Base-by-base conservation (phyloP, 106 monocot species). In the Gastrodia elata region DNA sequence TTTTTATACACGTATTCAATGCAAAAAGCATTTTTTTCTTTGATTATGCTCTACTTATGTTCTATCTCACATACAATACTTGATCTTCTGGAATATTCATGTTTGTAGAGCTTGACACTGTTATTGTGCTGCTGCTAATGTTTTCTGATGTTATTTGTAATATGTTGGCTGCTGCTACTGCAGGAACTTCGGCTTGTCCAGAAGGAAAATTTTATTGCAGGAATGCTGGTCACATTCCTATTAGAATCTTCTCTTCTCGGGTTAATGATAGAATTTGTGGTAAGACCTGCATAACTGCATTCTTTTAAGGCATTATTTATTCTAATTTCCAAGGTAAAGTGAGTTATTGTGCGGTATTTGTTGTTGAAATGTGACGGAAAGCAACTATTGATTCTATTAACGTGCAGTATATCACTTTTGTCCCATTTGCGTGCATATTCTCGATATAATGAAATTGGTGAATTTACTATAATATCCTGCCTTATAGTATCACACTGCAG, bases 231-330 rank as follows among this genome's bases (percentile, higher is more conserved):
- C 98, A 99, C 56, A 61, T 68, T 65, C 88, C 98, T 2, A 24
- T 84, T 43, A 71, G 70, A 10, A 82, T 99, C 46, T 99, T 89
- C 74, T 93, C 98, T 28, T 99, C 98, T 15, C 79, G 98, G 70
- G 93, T 99, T 41, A 99, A 99, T 79, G 98, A 99, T 80, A 93
- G 93, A 18, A 87, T 99, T 40, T 99, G 98, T 13, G 98, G 98
- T 99, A 87, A 75, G 86, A 38, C 68, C 4, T 70, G 38, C 38
- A 34, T 39, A 11, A 38, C n/a, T 20, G 56, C 18, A 28, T 11
- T 64, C 28, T 27, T 41, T 64, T 65, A 61, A 67, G 61, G 59
- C 59, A 38, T 14, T 74, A 3, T 26, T 24, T 74, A 39, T 38
- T 16, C 59, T 39, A 61, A 30, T 10, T 61, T 61, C 13, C 61